Percentiles rank a stretch among this genome's conserved stretches.
Conservation (phyloP, 768 basidiomycete species). For the Cystoderma amianthinum region DNA sequence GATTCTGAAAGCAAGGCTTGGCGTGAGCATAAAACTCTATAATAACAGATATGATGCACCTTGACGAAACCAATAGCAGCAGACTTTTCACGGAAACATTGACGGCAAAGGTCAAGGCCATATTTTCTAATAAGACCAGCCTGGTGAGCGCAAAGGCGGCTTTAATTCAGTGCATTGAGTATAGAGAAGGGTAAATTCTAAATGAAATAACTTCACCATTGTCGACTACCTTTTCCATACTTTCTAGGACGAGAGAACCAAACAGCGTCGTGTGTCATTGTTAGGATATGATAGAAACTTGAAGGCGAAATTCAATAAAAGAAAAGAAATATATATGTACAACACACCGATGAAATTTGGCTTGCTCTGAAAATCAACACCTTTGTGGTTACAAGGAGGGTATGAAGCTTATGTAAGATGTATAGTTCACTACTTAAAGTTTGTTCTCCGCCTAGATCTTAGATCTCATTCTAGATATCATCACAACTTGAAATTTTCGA, state of each 20-base stretch:
- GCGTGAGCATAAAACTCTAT: constrained; percentile 2
- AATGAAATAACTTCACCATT: constrained; percentile 57
- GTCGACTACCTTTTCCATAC: constrained; percentile 91
- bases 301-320: not conserved
- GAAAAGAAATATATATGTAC: not conserved
- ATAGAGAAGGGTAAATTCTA: not conserved
- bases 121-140: constrained; percentile 98
- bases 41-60: constrained; percentile 56
- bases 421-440: constrained; percentile 28
- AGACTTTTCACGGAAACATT: constrained; percentile 97
- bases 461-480: not conserved
- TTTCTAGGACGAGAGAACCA: constrained; percentile 97
- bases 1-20: constrained; percentile 25
- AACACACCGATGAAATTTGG: not conserved
- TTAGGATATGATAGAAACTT: constrained; percentile 14
- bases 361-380: not conserved
- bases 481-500: too few relatives aligned
- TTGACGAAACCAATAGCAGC: constrained; percentile 91
- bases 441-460: constrained; percentile 17
- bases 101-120: constrained; percentile 94
- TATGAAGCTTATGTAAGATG: constrained; percentile 29
- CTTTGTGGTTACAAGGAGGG: constrained; percentile 8
- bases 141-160: constrained; percentile 95
- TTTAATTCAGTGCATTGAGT: constrained; percentile 19
- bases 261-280: constrained; percentile 97